A percentile compares a stretch with the other conserved stretches of the same genome.
Conservation (phyloP, 768 basidiomycete species). For the Suillus subluteus region DNA sequence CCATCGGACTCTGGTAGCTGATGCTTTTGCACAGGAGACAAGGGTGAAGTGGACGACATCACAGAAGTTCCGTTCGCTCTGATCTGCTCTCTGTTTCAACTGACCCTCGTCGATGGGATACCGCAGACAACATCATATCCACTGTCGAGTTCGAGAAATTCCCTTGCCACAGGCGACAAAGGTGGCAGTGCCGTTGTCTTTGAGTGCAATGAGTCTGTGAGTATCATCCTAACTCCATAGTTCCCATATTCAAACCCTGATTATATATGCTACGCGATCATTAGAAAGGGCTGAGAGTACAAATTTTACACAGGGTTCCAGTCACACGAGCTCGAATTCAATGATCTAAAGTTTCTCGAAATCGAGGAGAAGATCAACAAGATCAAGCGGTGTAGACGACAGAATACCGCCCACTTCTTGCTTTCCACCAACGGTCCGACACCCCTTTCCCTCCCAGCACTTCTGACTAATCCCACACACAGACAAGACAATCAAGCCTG, state of each 20-base stretch:
- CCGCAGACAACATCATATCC: constrained; percentile 97
- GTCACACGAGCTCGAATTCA: constrained; percentile 99
- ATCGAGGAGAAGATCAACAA: constrained; percentile 99
- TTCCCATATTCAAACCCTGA: constrained; percentile 30
- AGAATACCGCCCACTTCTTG: constrained; percentile 96
- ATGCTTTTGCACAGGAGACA: constrained; percentile 99
- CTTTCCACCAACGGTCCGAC: constrained; percentile 92
- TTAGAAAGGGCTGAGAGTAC: constrained; percentile 99
- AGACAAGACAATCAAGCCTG: constrained; percentile 99
- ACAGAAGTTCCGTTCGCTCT: constrained; percentile 79
- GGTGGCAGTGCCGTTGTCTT: constrained; percentile 98
- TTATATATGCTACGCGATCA: constrained; percentile 36
- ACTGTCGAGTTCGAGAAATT: constrained; percentile 99
- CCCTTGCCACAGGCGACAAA: constrained; percentile 99
- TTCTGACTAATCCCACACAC: constrained; percentile 13
- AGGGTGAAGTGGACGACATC: constrained; percentile 99
- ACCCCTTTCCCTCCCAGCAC: constrained; percentile 9
- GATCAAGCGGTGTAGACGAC: constrained; percentile 99
- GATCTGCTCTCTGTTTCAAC: constrained; percentile 25
- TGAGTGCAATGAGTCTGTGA: constrained; percentile 95
- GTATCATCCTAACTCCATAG: constrained; percentile 28
- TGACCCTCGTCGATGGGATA: constrained; percentile 10
- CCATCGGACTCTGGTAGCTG: constrained; percentile 85
- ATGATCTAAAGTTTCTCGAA: constrained; percentile 99
- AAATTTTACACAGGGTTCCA: constrained; percentile 99